phyloP scores from a whole-genome alignment of 2,329 filamentous ascomycete genomes.

The Paecilomyces formosus region DNA sequence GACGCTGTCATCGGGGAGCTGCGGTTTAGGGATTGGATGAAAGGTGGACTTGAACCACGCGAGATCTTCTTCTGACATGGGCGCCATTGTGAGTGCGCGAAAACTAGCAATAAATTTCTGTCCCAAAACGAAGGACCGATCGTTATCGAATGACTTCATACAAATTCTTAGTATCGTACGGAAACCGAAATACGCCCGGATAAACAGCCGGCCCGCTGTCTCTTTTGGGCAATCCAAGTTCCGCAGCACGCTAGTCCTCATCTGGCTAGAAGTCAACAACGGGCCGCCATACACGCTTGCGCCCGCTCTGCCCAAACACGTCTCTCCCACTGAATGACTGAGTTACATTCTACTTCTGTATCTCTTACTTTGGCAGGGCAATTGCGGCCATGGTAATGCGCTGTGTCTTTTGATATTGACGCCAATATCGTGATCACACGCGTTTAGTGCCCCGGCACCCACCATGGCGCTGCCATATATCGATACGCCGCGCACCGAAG shows the following conservation, averaged over 20 bases:
- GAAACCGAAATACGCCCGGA: conserved; percentile 10
- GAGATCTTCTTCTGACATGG: conserved; percentile 48
- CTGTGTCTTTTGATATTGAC: not conserved
- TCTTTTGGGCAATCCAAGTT: not conserved
- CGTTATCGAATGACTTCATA: conserved; percentile 25
- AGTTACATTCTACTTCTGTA: not conserved
- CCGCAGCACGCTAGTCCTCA: conserved; percentile 19
- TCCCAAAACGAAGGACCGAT: conserved; percentile 6
- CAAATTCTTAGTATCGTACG: conserved; percentile 7
- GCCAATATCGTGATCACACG: not conserved
- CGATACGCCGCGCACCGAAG: conserved; percentile 75
- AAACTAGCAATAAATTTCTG: not conserved
- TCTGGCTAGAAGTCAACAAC: conserved; percentile 37
- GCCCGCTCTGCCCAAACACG: conserved; percentile 25
- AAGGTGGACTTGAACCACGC: conserved; percentile 62
- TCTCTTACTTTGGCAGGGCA: conserved; percentile 1
- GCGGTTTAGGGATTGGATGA: conserved; percentile 54
- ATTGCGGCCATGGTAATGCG: conserved; percentile 18
- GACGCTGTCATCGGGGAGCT: conserved; percentile 73
- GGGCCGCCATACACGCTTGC: conserved; percentile 8
- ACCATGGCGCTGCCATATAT: conserved; percentile 62
- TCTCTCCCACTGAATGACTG: conserved; percentile 8
- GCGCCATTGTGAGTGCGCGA: conserved; percentile 25
- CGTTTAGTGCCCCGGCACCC: conserved; percentile 13
- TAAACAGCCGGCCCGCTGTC: conserved; percentile 16